A percentile compares a stretch with the other conserved stretches of the same genome.
These are phyloP conservation scores for Salicornia ramosissima DNA, from an alignment of 148 eudicot species.

Conservation along the genomic window DNA sequence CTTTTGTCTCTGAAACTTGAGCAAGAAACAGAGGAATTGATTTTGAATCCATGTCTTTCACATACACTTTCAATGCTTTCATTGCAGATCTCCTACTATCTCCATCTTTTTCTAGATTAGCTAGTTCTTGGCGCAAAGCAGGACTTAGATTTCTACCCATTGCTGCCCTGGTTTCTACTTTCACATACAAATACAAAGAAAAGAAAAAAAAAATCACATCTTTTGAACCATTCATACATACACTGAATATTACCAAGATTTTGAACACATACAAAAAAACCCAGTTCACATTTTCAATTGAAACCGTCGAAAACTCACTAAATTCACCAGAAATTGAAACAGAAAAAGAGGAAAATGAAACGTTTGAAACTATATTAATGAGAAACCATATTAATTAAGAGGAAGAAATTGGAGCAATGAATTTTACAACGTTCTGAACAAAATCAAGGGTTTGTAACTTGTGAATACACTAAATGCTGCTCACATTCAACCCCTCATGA, in stretches of 20 bases:
- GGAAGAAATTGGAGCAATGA: not conserved
- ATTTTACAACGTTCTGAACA: not conserved
- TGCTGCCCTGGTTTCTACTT: conserved; percentile 9
- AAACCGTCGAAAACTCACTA: conserved; percentile 3
- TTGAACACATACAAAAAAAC: not conserved
- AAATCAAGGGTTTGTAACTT: not conserved
- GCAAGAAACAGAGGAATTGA: conserved; percentile 88
- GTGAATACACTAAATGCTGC: not conserved
- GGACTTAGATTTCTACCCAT: conserved; percentile 87
- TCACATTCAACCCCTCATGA: not conserved
- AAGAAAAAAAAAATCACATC: not conserved
- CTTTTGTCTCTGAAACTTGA: conserved; percentile 85
- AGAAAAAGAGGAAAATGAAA: not conserved
- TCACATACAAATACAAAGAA: not conserved
- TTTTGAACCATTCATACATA: not conserved
- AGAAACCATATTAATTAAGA: not conserved
- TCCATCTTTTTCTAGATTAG: conserved; percentile 78
- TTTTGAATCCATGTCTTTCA: conserved; percentile 85
- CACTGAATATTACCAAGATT: not conserved
- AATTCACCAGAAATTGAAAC: not conserved
- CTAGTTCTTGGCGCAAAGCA: conserved; percentile 64
- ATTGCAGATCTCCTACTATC: conserved; percentile 84
- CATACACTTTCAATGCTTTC: conserved; percentile 75
- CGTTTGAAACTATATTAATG: not conserved
- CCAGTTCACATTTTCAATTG: not conserved